These are phyloP conservation scores for Mycena alexandri DNA, from an alignment of 768 basidiomycete genomes.

Conservation along the genomic window DNA sequence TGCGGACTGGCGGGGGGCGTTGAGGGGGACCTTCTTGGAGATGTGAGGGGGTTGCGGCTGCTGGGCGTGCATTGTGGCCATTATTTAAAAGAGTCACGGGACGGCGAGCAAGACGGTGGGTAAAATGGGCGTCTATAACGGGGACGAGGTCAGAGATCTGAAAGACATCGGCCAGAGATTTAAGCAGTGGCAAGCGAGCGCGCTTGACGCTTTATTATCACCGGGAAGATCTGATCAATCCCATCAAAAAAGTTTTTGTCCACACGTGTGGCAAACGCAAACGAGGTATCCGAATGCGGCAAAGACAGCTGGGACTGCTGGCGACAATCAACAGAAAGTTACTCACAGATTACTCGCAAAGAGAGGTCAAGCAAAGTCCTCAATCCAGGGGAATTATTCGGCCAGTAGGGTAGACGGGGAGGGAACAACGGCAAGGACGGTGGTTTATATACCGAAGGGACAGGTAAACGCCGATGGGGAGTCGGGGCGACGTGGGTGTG, in stretches of 20 bases:
- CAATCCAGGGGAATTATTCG: constrained; percentile 22
- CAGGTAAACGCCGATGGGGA: constrained; percentile 20
- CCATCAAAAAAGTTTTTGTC: constrained; percentile 29
- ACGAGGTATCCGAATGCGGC: constrained; percentile 18
- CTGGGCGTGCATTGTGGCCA: constrained; percentile 36
- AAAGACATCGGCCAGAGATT: constrained; percentile 25
- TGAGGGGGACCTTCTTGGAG: constrained; percentile 35
- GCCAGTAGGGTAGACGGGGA: constrained; percentile 19
- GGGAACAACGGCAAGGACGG: constrained; percentile 1
- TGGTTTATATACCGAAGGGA: constrained; percentile 23
- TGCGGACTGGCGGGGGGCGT: constrained; percentile 25
- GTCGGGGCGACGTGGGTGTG: constrained; percentile 28
- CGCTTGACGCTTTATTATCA: constrained; percentile 16
- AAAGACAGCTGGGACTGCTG: too few relatives aligned
- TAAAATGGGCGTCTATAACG: constrained; percentile 28
- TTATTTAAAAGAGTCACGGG: constrained; percentile 31
- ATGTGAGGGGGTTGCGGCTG: constrained; percentile 23
- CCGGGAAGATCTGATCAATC: neutral
- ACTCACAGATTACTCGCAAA: neutral
- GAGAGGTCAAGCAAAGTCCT: too few relatives aligned
- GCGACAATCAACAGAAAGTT: too few relatives aligned
- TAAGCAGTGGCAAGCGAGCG: constrained; percentile 13
- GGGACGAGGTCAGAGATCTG: constrained; percentile 34
- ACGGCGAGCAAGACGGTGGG: constrained; percentile 19
- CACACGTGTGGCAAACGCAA: constrained; percentile 2